Evolutionary conservation across 495 filamentous ascomycete species (phyloP), one percentile per base, ranked within the genome.

Genomic region (Podospora didyma): DNA sequence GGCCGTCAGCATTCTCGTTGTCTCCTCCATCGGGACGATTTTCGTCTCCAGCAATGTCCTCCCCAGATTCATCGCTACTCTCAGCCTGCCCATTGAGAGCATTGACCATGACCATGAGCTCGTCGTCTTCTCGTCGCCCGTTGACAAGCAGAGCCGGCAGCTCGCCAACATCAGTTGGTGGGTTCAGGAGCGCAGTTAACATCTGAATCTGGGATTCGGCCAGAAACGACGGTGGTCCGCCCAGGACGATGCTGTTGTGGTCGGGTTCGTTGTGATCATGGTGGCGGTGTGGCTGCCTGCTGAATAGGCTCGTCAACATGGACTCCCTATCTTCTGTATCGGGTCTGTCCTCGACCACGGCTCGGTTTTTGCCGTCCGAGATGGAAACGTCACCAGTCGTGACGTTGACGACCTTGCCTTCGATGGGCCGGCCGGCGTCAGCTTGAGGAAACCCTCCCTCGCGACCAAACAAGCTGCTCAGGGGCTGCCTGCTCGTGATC

Each of bases 401-500:
- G 2, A 66, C 59, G 51, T 81, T 79, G 7, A 74, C 62, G 28
- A 75, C 64, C 63, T 93, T 93, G 20, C 87, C 88, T 57, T 88
- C 80, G 39, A 84, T 76, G 0, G 71, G 76, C 21, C 86, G 76
- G 23, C 79, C 79, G 20, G 73, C 59, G 46, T 87, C 84, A 20
- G 79, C 83, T 0, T 73, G 65, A 11, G 86, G 84, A 46, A 90
- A 86, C 23, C 74, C 78, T 14, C 86, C 76, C 46, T 83, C 79
- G 24, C 77, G 73, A 22, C 86, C 70, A 72, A 85, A 77, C 76
- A 91, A 49, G 77, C 89, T 70, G 80, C 88, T 93, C 51, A 95
- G 81, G 2, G 90, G 90, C 60, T 90, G 88, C 50, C 88, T 82
- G 31, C 89, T 83, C 23, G 83, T 76, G 6, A 95, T 77, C 24